Percentiles rank a stretch among this genome's conserved stretches.
phyloP scores from a whole-genome alignment of 1,139 yeast species.

The Lodderomyces metapsilosis region DNA sequence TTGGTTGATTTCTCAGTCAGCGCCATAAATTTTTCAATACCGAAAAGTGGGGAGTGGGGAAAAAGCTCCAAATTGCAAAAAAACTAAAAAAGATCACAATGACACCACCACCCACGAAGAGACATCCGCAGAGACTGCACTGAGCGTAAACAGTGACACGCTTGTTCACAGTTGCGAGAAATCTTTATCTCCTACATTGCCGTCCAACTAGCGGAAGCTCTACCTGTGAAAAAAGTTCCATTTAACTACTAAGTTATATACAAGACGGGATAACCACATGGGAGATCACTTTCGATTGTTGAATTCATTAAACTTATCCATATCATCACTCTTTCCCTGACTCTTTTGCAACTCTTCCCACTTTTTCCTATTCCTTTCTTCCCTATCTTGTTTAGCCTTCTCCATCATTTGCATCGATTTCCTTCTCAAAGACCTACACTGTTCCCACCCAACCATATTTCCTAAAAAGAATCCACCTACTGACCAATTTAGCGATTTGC shows the following conservation, averaged over 20 bases:
- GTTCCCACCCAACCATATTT: slow-evolving; percentile 87
- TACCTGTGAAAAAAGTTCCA: background rate
- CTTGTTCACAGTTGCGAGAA: too few relatives aligned
- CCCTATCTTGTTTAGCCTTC: slow-evolving; percentile 54
- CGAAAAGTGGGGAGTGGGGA: slow-evolving; percentile 7
- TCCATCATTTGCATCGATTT: slow-evolving; percentile 61
- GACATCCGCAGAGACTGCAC: too few relatives aligned
- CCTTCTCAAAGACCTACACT: slow-evolving; percentile 73
- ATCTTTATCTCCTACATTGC: too few relatives aligned
- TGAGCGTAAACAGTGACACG: too few relatives aligned
- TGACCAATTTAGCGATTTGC: slow-evolving; percentile 76
- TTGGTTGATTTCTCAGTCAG: background rate
- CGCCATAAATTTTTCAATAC: slow-evolving; percentile 1
- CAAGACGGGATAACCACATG: background rate
- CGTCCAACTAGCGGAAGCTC: background rate
- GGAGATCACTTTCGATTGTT: slow-evolving; percentile 16
- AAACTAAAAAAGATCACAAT: too few relatives aligned
- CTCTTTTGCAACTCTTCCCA: slow-evolving; percentile 19
- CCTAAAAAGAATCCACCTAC: slow-evolving; percentile 80
- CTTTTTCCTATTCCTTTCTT: slow-evolving; percentile 32
- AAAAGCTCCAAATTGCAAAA: background rate
- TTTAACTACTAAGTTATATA: too few relatives aligned
- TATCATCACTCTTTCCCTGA: slow-evolving; percentile 18
- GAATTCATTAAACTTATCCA: slow-evolving; percentile 27
- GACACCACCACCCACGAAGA: background rate